phyloP scores from a whole-genome alignment of 2,329 filamentous ascomycete genomes.

The Fusarium chlamydosporum region DNA sequence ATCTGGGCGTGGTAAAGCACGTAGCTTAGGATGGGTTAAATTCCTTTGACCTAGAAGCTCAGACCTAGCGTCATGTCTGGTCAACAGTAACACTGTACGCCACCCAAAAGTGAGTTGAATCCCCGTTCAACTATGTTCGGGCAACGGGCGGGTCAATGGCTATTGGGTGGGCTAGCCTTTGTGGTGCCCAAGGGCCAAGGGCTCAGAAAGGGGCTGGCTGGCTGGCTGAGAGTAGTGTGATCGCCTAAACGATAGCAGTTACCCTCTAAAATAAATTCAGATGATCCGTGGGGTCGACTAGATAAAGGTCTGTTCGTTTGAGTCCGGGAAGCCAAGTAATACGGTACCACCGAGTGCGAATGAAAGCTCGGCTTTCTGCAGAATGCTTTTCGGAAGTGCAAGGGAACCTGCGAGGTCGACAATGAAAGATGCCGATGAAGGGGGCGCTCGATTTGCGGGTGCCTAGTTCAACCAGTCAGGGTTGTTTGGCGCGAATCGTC shows the following conservation, averaged over 20 bases:
- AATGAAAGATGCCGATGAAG: slow-evolving; percentile 32
- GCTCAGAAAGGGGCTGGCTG: slow-evolving; percentile 49
- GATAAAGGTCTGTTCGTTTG: slow-evolving; percentile 13
- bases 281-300: slow-evolving; percentile 17
- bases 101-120: slow-evolving; percentile 44
- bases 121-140: slow-evolving; percentile 43
- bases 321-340: slow-evolving; percentile 9
- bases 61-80: slow-evolving; percentile 53
- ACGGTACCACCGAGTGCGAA: slow-evolving; percentile 35
- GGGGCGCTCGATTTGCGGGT: slow-evolving; percentile 42
- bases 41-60: slow-evolving; percentile 50
- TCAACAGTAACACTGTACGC: slow-evolving; percentile 44
- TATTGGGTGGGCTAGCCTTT: slow-evolving; percentile 35
- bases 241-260: slow-evolving; percentile 41
- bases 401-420: slow-evolving; percentile 27
- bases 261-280: slow-evolving; percentile 14
- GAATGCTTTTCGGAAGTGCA: slow-evolving; percentile 18
- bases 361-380: slow-evolving; percentile 32
- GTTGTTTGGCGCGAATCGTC: slow-evolving; percentile 42
- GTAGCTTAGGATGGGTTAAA: slow-evolving; percentile 52
- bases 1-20: slow-evolving; percentile 42
- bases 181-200: slow-evolving; percentile 43
- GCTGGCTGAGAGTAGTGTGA: slow-evolving; percentile 44
- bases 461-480: slow-evolving; percentile 37
- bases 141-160: slow-evolving; percentile 46